A percentile compares a stretch with the other conserved stretches of the same genome.
phyloP scores from a whole-genome alignment of 2,329 filamentous ascomycete genomes.

The Botrytis galanthina region DNA sequence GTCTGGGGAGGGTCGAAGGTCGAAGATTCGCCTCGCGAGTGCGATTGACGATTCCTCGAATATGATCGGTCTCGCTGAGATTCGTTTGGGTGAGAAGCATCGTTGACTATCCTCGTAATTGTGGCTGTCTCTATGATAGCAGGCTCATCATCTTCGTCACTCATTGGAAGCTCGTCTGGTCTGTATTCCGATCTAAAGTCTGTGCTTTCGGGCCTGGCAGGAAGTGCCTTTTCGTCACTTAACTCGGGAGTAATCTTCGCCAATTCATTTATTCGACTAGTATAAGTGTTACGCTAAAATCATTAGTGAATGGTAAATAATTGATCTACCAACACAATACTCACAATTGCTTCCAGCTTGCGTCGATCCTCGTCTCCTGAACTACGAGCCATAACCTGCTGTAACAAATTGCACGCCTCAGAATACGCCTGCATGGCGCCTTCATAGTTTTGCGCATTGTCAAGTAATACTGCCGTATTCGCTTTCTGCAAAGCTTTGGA shows the following conservation, averaged over 20 bases:
- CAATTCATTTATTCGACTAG: slow-evolving; percentile 83
- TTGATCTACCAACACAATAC: slow-evolving; percentile 40
- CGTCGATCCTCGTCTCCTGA: slow-evolving; percentile 81
- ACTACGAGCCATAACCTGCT: slow-evolving; percentile 83
- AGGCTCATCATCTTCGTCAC: slow-evolving; percentile 45
- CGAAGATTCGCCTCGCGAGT: slow-evolving; percentile 39
- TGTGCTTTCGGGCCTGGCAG: slow-evolving; percentile 64
- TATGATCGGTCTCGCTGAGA: slow-evolving; percentile 30
- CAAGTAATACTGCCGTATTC: slow-evolving; percentile 90
- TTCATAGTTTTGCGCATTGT: slow-evolving; percentile 94
- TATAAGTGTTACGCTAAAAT: slow-evolving; percentile 78
- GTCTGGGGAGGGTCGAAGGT: slow-evolving; percentile 34
- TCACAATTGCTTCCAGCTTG: slow-evolving; percentile 91
- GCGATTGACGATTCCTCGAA: slow-evolving; percentile 33
- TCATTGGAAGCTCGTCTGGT: slow-evolving; percentile 39
- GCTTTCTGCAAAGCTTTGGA: slow-evolving; percentile 94
- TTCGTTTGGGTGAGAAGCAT: slow-evolving; percentile 32
- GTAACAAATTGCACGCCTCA: slow-evolving; percentile 84
- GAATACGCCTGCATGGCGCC: slow-evolving; percentile 86
- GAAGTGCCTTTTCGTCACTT: slow-evolving; percentile 70
- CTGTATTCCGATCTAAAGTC: slow-evolving; percentile 44
- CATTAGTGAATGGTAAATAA: slow-evolving; percentile 26
- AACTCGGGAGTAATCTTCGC: slow-evolving; percentile 63
- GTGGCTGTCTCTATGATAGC: slow-evolving; percentile 53
- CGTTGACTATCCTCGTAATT: slow-evolving; percentile 51